Evolutionary conservation across 495 filamentous ascomycete genomes (phyloP).

Genomic region (Penicillium manginii): DNA sequence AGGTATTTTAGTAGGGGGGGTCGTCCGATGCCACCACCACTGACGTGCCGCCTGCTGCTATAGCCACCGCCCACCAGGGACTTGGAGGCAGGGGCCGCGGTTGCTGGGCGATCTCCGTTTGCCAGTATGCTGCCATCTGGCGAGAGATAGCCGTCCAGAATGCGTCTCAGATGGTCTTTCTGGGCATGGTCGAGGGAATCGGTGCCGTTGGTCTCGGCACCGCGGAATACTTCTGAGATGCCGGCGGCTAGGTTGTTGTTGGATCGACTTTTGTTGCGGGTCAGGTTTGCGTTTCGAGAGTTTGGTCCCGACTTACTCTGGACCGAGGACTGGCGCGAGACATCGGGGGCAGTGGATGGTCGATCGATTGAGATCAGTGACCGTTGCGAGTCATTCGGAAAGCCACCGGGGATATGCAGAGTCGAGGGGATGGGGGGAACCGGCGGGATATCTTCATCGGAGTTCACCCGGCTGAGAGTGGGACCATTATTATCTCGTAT

Average conservation of each 20-base stretch:
- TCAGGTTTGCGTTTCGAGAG: constrained; percentile 4
- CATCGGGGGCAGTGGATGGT: constrained; percentile 42
- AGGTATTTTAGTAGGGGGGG: constrained; percentile 44
- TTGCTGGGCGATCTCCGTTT: constrained; percentile 24
- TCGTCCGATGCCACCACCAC: constrained; percentile 42
- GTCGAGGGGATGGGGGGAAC: constrained; percentile 47
- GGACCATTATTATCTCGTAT: constrained; percentile 7
- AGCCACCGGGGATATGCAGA: constrained; percentile 42
- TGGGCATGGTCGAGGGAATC: constrained; percentile 24
- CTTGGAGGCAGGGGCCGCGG: constrained; percentile 18
- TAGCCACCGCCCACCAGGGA: constrained; percentile 19
- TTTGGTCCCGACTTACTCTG: constrained; percentile 27
- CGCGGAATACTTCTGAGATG: constrained; percentile 13
- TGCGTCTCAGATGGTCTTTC: constrained; percentile 40
- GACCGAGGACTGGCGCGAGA: constrained; percentile 25
- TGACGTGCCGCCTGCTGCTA: constrained; percentile 30
- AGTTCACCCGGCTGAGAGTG: constrained; percentile 13
- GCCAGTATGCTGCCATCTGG: constrained; percentile 20
- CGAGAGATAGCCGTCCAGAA: constrained; percentile 45
- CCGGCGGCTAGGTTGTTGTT: constrained; percentile 39
- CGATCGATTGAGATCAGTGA: constrained; percentile 31
- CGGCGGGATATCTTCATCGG: constrained; percentile 40
- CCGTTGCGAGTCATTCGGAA: constrained; percentile 43
- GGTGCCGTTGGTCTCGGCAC: constrained; percentile 15
- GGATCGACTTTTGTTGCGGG: constrained; percentile 34